These are phyloP conservation scores for Rhizophlyctis rosea DNA, from an alignment of 192 early-diverging fungal genomes.

Conservation along the genomic window DNA sequence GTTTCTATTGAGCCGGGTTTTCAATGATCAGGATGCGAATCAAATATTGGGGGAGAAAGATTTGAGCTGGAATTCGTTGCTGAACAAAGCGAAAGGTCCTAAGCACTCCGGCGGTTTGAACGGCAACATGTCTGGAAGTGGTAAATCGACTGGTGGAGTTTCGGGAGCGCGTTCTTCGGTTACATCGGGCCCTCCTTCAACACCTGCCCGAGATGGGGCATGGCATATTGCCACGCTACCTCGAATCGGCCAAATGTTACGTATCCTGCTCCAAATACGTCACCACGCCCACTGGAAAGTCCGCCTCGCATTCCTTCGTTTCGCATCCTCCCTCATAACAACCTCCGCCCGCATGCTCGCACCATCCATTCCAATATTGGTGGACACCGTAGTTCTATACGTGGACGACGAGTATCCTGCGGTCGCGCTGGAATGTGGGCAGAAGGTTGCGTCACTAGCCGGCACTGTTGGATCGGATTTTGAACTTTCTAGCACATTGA, in stretches of 20 bases:
- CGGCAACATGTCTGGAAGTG: too few relatives aligned
- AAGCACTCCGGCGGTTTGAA: neutral
- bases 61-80: conserved; percentile 12
- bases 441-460: conserved; percentile 1
- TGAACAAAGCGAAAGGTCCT: neutral
- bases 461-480: neutral
- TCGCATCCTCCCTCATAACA: conserved; percentile 7
- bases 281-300: conserved; percentile 17
- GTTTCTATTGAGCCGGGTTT: neutral
- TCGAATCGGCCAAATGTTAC: conserved; percentile 10
- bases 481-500: conserved; percentile 6
- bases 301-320: conserved; percentile 16
- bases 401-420: conserved; percentile 19
- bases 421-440: conserved; percentile 8
- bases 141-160: neutral
- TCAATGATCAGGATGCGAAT: conserved; percentile 10
- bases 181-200: neutral
- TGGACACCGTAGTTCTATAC: conserved; percentile 26
- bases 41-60: conserved; percentile 4
- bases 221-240: conserved; percentile 9
- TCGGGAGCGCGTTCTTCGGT: neutral
- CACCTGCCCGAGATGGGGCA: conserved; percentile 1
- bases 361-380: conserved; percentile 9
- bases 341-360: conserved; percentile 1
- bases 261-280: conserved; percentile 10